Evolutionary conservation across 768 basidiomycete species (phyloP).

Genomic region (Phallus indusiatus): DNA sequence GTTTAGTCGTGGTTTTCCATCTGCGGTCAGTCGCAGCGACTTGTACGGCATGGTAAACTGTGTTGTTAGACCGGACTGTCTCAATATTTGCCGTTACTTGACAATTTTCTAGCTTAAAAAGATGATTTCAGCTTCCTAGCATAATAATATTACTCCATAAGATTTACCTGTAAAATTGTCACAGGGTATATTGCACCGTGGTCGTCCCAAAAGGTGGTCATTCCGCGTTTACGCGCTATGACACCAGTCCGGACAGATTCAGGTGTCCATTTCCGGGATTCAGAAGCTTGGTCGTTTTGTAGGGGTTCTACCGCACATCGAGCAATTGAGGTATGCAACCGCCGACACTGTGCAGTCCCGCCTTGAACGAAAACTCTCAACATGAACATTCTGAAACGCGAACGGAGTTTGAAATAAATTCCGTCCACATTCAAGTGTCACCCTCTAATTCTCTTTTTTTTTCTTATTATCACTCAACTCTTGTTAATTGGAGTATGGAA

Average conservation of each 20-base stretch:
- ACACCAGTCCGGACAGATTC: constrained; percentile 82
- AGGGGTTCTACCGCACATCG: constrained; percentile 6
- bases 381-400: background rate
- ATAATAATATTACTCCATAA: constrained; percentile 2
- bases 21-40: constrained; percentile 76
- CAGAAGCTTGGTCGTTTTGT: constrained; percentile 3
- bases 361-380: background rate
- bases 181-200: constrained; percentile 83
- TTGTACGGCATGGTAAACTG: constrained; percentile 87
- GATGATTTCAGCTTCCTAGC: constrained; percentile 10
- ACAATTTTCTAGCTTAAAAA: constrained; percentile 67
- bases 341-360: background rate
- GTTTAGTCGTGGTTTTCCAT: constrained; percentile 59
- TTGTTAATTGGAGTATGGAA: constrained; percentile 38
- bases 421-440: background rate
- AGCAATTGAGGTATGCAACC: background rate
- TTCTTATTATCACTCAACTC: too few relatives aligned
- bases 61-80: constrained; percentile 52
- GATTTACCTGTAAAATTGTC: constrained; percentile 82
- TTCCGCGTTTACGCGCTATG: constrained; percentile 91
- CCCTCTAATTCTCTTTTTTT: background rate
- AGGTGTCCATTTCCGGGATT: constrained; percentile 69
- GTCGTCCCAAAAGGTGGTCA: constrained; percentile 89
- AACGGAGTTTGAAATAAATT: constrained; percentile 5
- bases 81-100: constrained; percentile 78